These are phyloP conservation scores for Aspergillus avenaceus DNA, from an alignment of 495 filamentous ascomycete genomes.

Conservation along the genomic window DNA sequence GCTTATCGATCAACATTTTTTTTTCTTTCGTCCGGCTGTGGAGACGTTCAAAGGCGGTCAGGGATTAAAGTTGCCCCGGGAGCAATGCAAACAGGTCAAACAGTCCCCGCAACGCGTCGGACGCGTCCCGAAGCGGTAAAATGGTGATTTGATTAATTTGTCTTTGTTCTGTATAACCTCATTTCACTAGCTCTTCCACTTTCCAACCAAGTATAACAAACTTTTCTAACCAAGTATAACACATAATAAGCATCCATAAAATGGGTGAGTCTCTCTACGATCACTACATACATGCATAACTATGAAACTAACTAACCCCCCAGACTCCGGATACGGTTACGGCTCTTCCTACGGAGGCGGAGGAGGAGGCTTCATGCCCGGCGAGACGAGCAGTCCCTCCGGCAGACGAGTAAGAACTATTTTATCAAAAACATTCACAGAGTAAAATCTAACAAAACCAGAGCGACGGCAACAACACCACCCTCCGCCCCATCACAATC, in stretches of 20 bases:
- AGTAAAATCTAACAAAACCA: conserved; percentile 2
- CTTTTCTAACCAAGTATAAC: too few relatives aligned
- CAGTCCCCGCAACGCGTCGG: conserved; percentile 38
- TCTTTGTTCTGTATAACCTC: background rate
- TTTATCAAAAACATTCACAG: too few relatives aligned
- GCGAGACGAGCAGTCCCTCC: conserved; percentile 45
- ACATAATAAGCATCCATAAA: too few relatives aligned
- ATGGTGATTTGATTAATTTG: conserved; percentile 15
- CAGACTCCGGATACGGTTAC: too few relatives aligned
- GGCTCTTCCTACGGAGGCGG: conserved; percentile 56
- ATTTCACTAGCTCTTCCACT: too few relatives aligned
- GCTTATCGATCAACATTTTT: conserved; percentile 12
- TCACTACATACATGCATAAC: background rate
- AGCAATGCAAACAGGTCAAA: conserved; percentile 32
- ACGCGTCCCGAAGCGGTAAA: conserved; percentile 46
- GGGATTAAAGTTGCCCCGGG: conserved; percentile 23
- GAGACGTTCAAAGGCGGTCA: conserved; percentile 33
- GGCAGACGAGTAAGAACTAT: conserved; percentile 33
- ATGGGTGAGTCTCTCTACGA: background rate
- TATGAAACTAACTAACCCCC: too few relatives aligned
- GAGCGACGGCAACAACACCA: conserved; percentile 54
- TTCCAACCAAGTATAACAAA: too few relatives aligned
- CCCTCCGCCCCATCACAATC: conserved; percentile 86
- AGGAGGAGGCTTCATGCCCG: conserved; percentile 64
- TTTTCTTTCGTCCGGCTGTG: conserved; percentile 11